These are phyloP conservation scores for Glutinoglossum americanum DNA, from an alignment of 495 filamentous ascomycete genomes.

Conservation along the genomic window DNA sequence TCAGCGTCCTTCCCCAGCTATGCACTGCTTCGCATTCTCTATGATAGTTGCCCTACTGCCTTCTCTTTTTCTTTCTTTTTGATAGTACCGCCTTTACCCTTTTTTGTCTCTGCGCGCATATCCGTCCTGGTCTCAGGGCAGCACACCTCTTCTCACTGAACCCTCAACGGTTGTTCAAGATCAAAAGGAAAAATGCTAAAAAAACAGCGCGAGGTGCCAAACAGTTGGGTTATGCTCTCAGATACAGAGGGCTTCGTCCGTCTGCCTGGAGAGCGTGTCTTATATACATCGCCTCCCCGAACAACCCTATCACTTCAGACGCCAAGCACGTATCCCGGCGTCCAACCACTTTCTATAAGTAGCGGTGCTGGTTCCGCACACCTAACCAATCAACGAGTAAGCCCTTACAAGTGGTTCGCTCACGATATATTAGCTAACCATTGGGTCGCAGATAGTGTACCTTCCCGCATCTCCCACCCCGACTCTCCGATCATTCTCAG, in stretches of 20 bases:
- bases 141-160: background rate
- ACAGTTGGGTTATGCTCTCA: constrained; percentile 64
- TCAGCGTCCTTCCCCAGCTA: background rate
- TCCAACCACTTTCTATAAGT: constrained; percentile 32
- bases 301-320: constrained; percentile 41
- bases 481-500: constrained; percentile 67
- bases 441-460: constrained; percentile 49
- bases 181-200: constrained; percentile 3
- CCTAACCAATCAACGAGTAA: constrained; percentile 80
- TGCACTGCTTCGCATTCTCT: background rate
- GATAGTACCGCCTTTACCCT: too few relatives aligned
- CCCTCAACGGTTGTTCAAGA: background rate
- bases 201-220: constrained; percentile 15
- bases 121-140: background rate
- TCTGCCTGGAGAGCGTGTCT: constrained; percentile 43
- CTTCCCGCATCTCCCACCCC: constrained; percentile 49
- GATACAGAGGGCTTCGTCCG: constrained; percentile 40
- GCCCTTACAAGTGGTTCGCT: constrained; percentile 8
- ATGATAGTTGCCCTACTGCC: background rate
- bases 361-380: constrained; percentile 42
- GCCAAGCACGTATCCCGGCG: constrained; percentile 32
- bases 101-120: too few relatives aligned
- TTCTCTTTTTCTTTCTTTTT: background rate
- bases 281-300: constrained; percentile 53
- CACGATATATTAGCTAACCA: constrained; percentile 1